A percentile compares a stretch with the other conserved stretches of the same genome.
phyloP scores from a whole-genome alignment of 176 grass and related monocot species.

The Panicum miliaceum region DNA sequence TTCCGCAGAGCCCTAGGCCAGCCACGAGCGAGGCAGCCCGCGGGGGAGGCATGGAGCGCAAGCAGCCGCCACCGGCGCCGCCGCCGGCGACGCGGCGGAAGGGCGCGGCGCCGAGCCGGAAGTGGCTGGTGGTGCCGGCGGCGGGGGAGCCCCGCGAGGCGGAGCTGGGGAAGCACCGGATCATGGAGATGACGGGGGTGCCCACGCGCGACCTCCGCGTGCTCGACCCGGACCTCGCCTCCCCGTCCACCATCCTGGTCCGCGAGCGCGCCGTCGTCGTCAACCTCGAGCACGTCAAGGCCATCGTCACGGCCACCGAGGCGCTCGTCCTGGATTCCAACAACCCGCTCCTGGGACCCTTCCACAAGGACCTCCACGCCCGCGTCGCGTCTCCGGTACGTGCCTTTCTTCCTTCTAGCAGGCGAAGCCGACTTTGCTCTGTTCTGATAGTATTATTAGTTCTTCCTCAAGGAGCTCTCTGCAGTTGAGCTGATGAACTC shows the following conservation, averaged over 20 bases:
- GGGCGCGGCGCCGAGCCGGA: constrained; percentile 54
- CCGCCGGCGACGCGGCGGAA: constrained; percentile 50
- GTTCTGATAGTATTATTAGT: neutral
- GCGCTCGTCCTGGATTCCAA: constrained; percentile 69
- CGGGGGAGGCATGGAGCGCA: constrained; percentile 29
- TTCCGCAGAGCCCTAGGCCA: neutral
- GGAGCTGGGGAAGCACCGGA: constrained; percentile 71
- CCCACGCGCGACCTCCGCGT: constrained; percentile 78
- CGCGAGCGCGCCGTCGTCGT: constrained; percentile 83
- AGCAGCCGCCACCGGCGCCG: constrained; percentile 13
- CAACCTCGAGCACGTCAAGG: constrained; percentile 85
- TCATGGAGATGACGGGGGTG: constrained; percentile 86
- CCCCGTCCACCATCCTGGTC: constrained; percentile 83
- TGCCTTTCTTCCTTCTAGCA: neutral
- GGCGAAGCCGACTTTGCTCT: neutral
- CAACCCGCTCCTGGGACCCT: constrained; percentile 5
- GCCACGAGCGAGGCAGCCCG: neutral
- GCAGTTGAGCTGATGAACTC: neutral
- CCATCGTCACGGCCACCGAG: constrained; percentile 74
- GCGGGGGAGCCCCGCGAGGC: constrained; percentile 46
- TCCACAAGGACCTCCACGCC: constrained; percentile 60
- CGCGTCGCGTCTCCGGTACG: constrained; percentile 37
- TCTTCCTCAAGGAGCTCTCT: neutral
- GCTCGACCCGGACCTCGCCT: constrained; percentile 80
- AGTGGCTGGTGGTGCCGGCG: constrained; percentile 86